These are phyloP conservation scores for Neofusicoccum umdonicola DNA, from an alignment of 2,329 filamentous ascomycete species.

Conservation along the genomic window DNA sequence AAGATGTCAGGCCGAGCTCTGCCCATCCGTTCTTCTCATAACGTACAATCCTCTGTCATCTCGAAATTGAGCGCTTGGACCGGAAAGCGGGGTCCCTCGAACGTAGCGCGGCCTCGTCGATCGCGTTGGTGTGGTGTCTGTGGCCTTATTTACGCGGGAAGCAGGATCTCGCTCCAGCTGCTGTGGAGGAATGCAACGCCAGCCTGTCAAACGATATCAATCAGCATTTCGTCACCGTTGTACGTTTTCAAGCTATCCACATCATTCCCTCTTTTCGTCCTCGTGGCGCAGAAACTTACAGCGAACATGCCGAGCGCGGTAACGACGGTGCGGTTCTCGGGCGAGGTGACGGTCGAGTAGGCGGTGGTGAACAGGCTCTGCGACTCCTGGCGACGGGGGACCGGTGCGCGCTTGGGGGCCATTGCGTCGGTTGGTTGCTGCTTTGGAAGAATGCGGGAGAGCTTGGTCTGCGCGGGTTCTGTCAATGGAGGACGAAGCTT, in stretches of 20 bases:
- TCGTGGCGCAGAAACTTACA: slow-evolving; percentile 37
- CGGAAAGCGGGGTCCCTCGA: too few relatives aligned
- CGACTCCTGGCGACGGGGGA: neutral
- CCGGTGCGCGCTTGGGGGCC: slow-evolving; percentile 5
- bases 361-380: slow-evolving; percentile 21
- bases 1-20: neutral
- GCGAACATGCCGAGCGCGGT: slow-evolving; percentile 50
- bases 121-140: too few relatives aligned
- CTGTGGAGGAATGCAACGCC: slow-evolving; percentile 53
- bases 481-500: neutral
- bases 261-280: neutral
- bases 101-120: too few relatives aligned
- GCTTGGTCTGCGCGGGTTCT: neutral
- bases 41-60: neutral
- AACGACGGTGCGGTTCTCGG: slow-evolving; percentile 51
- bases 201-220: slow-evolving; percentile 33
- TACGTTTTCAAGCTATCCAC: neutral
- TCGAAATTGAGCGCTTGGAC: neutral
- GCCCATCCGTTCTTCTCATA: neutral
- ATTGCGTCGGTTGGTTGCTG: neutral
- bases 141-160: slow-evolving; percentile 44
- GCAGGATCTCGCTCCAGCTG: slow-evolving; percentile 52
- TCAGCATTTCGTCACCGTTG: neutral
- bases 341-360: slow-evolving; percentile 42
- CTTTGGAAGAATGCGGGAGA: neutral